These are phyloP conservation scores for Magnaporthiopsis poae DNA, from an alignment of 2,329 filamentous ascomycete species.

Conservation along the genomic window DNA sequence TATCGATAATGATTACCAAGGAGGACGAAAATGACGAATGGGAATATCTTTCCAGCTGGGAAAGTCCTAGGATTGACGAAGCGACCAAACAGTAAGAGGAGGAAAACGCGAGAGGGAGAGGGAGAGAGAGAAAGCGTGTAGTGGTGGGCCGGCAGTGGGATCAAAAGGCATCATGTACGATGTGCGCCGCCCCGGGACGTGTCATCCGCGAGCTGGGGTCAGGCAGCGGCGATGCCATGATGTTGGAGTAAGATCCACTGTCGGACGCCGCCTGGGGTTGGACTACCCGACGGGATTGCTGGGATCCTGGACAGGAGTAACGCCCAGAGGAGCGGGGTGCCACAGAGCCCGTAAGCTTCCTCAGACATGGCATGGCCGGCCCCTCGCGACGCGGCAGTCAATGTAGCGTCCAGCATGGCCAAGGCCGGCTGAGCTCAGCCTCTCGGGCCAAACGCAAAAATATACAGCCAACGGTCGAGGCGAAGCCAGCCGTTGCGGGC, in stretches of 20 bases:
- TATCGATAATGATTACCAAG: constrained; percentile 1
- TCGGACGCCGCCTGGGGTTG: neutral
- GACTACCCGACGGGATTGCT: neutral
- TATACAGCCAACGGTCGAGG: neutral
- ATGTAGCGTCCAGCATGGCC: neutral
- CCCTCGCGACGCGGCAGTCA: neutral
- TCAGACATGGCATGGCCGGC: neutral
- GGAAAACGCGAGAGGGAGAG: neutral
- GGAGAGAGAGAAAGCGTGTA: neutral
- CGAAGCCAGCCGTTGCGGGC: neutral
- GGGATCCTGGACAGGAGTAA: neutral
- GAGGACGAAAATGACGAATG: neutral
- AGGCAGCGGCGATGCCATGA: neutral
- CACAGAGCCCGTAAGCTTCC: neutral
- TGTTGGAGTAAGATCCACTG: neutral
- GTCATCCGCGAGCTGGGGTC: neutral
- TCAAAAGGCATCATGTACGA: constrained; percentile 7
- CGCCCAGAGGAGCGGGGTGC: neutral
- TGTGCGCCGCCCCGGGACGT: neutral
- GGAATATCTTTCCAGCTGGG: neutral
- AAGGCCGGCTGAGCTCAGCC: constrained; percentile 2
- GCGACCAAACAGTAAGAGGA: neutral
- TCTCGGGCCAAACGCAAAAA: neutral
- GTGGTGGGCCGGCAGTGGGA: constrained; percentile 5
- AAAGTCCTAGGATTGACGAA: constrained; percentile 1